These are phyloP conservation scores for Wickerhamomyces bovis DNA, from an alignment of 805 yeast genomes.

Conservation along the genomic window DNA sequence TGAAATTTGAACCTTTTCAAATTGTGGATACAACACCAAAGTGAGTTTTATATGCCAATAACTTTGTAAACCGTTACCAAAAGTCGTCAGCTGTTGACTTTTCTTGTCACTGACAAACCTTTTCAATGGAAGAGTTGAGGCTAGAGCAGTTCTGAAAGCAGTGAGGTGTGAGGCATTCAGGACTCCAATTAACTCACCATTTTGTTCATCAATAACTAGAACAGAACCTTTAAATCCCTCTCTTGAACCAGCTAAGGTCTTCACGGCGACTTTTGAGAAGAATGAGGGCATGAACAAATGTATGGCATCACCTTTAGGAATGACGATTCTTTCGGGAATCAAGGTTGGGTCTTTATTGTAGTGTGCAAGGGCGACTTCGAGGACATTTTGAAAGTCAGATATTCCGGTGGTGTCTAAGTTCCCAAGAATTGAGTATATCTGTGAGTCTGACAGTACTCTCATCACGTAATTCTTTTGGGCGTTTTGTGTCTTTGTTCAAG, in stretches of 20 bases:
- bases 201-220: slow-evolving; percentile 40
- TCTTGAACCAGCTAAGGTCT: slow-evolving; percentile 51
- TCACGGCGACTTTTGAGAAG: slow-evolving; percentile 50
- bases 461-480: slow-evolving; percentile 15
- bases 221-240: slow-evolving; percentile 57
- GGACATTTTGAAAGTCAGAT: slow-evolving; percentile 29
- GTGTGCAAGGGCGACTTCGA: slow-evolving; percentile 33
- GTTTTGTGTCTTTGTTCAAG: background rate
- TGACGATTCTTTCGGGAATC: slow-evolving; percentile 51
- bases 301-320: slow-evolving; percentile 32
- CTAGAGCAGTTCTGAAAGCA: slow-evolving; percentile 62
- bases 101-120: slow-evolving; percentile 22
- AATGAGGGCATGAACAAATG: slow-evolving; percentile 67
- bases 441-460: slow-evolving; percentile 30
- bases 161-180: slow-evolving; percentile 55
- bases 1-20: slow-evolving; percentile 37
- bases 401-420: slow-evolving; percentile 25
- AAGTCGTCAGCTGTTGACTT: slow-evolving; percentile 30
- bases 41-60: slow-evolving; percentile 54
- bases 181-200: slow-evolving; percentile 47
- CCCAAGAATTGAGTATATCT: slow-evolving; percentile 25
- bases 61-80: slow-evolving; percentile 62
- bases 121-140: slow-evolving; percentile 43
- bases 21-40: slow-evolving; percentile 32
- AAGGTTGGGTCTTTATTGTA: slow-evolving; percentile 38